These are phyloP conservation scores for Fonsecaea erecta DNA, from an alignment of 2,329 filamentous ascomycete genomes.

Conservation along the genomic window DNA sequence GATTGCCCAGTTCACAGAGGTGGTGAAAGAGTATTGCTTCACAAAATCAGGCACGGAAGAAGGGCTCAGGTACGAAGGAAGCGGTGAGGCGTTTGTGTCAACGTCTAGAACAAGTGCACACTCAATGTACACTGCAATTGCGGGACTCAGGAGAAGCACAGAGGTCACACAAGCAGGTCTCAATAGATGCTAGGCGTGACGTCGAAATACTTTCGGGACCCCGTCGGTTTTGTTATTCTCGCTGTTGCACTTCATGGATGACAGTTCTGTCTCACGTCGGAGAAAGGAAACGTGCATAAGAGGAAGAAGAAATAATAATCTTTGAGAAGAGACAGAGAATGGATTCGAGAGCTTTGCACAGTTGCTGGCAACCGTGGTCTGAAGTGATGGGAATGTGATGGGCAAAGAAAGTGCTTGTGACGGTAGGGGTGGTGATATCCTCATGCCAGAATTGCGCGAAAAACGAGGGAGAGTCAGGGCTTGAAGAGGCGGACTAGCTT, in stretches of 20 bases:
- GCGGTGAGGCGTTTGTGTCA: slow-evolving; percentile 28
- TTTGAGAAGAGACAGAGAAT: slow-evolving; percentile 11
- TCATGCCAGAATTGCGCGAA: slow-evolving; percentile 1
- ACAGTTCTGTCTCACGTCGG: slow-evolving; percentile 34
- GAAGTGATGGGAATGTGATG: slow-evolving; percentile 28
- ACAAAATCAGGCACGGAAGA: slow-evolving; percentile 20
- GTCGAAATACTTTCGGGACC: slow-evolving; percentile 36
- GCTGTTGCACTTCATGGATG: slow-evolving; percentile 32
- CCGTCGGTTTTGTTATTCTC: slow-evolving; percentile 29
- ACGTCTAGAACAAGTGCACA: slow-evolving; percentile 15
- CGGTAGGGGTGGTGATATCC: slow-evolving; percentile 17
- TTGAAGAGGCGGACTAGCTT: slow-evolving; percentile 19
- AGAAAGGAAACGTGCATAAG: slow-evolving; percentile 25
- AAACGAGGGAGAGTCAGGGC: slow-evolving; percentile 8
- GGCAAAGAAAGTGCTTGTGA: slow-evolving; percentile 19
- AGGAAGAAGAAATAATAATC: slow-evolving; percentile 3
- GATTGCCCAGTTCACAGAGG: slow-evolving; percentile 5
- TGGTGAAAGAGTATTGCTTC: slow-evolving; percentile 19
- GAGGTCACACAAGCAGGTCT: slow-evolving; percentile 33
- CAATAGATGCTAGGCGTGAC: slow-evolving; percentile 29
- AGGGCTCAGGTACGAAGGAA: slow-evolving; percentile 23
- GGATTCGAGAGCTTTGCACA: slow-evolving; percentile 7
- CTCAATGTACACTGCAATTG: slow-evolving; percentile 24
- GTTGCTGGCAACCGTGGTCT: slow-evolving; percentile 22
- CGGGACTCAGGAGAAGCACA: slow-evolving; percentile 25